Conservation (phyloP, 1,284 basidiomycete species). For the Ceratobasidium theobromae region DNA sequence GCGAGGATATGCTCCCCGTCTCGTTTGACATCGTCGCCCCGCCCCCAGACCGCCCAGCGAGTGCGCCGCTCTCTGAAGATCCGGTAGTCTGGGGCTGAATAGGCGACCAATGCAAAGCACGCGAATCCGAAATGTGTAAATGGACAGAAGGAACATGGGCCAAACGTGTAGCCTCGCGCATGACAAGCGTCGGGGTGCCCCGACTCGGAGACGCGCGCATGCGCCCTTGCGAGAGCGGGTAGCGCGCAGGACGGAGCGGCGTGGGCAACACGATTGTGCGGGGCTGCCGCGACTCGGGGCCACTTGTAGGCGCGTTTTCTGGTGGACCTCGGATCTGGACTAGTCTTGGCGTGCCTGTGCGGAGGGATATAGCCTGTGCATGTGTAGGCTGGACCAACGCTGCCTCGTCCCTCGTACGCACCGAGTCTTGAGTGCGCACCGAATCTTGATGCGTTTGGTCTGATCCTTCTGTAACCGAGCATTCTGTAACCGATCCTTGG, state of each 20-base stretch:
- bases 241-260: slow-evolving; percentile 31
- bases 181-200: background rate
- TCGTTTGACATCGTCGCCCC: too few relatives aligned
- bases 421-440: too few relatives aligned
- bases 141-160: background rate
- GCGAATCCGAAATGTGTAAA: too few relatives aligned
- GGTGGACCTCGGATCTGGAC: too few relatives aligned
- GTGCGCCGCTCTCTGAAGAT: slow-evolving; percentile 12
- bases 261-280: slow-evolving; percentile 24
- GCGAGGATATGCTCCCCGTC: background rate
- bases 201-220: background rate
- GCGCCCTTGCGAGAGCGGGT: slow-evolving; percentile 15
- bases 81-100: background rate
- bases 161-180: background rate
- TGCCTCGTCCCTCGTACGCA: background rate
- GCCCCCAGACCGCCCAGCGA: too few relatives aligned
- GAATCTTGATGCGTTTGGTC: too few relatives aligned
- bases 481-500: too few relatives aligned
- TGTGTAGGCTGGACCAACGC: background rate
- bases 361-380: background rate
- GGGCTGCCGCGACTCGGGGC: too few relatives aligned
- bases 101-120: slow-evolving; percentile 1
- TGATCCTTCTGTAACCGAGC: too few relatives aligned
- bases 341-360: background rate
- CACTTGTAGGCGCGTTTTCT: too few relatives aligned